Percentiles rank a stretch among this genome's conserved stretches.
phyloP scores from a whole-genome alignment of 768 basidiomycete species.

The Sarcomyxa edulis region DNA sequence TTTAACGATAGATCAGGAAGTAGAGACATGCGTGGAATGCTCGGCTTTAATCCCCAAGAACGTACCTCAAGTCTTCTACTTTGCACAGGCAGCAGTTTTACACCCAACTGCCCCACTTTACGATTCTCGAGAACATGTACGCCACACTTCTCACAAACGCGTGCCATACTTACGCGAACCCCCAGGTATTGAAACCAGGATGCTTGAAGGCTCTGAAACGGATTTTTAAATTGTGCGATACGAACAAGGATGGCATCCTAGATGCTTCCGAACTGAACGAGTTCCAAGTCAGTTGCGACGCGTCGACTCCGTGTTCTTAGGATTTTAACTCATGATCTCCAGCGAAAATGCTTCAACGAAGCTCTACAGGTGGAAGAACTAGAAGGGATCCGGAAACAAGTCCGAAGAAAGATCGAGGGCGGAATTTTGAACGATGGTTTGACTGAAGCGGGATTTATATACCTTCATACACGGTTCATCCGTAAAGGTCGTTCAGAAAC shows the following conservation, averaged over 20 bases:
- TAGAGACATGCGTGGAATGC: constrained; percentile 96
- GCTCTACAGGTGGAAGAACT: constrained; percentile 90
- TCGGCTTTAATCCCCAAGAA: constrained; percentile 90
- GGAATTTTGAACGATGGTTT: constrained; percentile 76
- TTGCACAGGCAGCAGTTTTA: constrained; percentile 95
- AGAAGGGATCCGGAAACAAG: constrained; percentile 94
- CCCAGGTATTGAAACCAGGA: constrained; percentile 85
- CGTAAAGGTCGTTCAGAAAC: constrained; percentile 94
- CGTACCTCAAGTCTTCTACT: constrained; percentile 96
- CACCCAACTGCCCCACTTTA: constrained; percentile 97
- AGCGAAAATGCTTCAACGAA: constrained; percentile 94
- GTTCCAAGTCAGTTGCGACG: constrained; percentile 69
- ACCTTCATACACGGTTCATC: constrained; percentile 94
- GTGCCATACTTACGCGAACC: constrained; percentile 4
- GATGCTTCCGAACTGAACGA: constrained; percentile 92
- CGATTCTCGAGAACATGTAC: constrained; percentile 90
- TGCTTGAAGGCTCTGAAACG: constrained; percentile 83
- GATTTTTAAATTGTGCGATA: constrained; percentile 95
- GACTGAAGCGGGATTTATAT: constrained; percentile 90
- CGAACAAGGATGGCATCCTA: constrained; percentile 89
- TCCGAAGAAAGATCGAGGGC: constrained; percentile 70
- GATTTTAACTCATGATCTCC: neutral
- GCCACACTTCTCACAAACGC: constrained; percentile 21
- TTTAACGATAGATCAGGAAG: constrained; percentile 76
- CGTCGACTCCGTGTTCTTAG: neutral